A percentile compares a stretch with the other conserved stretches of the same genome.
Evolutionary conservation across 1,284 basidiomycete genomes (phyloP).

Genomic region (Papiliotrema fonsecae): DNA sequence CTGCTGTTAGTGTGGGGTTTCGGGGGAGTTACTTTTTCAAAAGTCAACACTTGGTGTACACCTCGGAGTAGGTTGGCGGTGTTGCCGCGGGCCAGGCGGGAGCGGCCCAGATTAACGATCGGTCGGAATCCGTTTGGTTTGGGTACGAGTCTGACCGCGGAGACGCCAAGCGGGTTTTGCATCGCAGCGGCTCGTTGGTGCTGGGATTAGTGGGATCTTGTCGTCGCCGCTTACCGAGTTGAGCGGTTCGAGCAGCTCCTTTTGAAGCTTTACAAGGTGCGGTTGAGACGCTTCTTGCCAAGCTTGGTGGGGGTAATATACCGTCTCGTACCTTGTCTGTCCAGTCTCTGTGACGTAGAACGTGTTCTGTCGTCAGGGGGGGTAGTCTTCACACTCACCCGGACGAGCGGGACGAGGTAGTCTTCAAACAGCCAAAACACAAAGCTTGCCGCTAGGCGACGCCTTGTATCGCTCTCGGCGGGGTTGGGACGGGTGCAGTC

Average conservation of each 20-base stretch:
- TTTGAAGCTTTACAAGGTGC: constrained; percentile 63
- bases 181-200: constrained; percentile 15
- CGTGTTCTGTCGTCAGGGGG: constrained; percentile 59
- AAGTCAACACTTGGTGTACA: constrained; percentile 76
- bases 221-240: constrained; percentile 27
- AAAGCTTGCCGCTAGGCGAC: constrained; percentile 76
- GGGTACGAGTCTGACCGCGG: constrained; percentile 78
- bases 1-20: constrained; percentile 48
- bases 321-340: constrained; percentile 73
- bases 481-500: constrained; percentile 49
- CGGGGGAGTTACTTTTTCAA: constrained; percentile 63
- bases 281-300: constrained; percentile 82
- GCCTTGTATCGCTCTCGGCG: constrained; percentile 66
- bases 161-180: constrained; percentile 27
- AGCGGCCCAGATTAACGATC: constrained; percentile 85
- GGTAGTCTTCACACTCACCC: constrained; percentile 51
- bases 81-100: no score
- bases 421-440: constrained; percentile 90
- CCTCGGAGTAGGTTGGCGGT: constrained; percentile 67
- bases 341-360: constrained; percentile 95
- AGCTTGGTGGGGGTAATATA: constrained; percentile 93
- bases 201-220: constrained; percentile 7
- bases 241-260: constrained; percentile 36
- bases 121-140: constrained; percentile 91
- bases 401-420: constrained; percentile 73